These are phyloP conservation scores for Adansonia digitata DNA, from an alignment of 345 rosid genomes.

Conservation along the genomic window DNA sequence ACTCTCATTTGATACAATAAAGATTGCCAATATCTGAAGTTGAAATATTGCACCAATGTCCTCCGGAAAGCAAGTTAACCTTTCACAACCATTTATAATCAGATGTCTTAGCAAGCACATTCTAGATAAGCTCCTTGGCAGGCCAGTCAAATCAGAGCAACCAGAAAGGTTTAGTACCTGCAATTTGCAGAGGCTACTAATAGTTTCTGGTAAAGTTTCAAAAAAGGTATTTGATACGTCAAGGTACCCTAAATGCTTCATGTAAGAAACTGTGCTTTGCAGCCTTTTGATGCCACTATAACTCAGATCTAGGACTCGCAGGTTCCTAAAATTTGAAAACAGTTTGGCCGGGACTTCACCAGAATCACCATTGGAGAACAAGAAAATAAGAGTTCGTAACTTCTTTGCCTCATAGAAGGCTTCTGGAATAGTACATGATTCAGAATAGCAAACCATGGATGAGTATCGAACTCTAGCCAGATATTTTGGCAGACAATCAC, in stretches of 20 bases:
- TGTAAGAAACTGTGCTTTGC: background rate
- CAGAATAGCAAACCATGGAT: background rate
- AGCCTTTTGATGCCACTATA: background rate
- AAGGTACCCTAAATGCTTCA: conserved; percentile 14
- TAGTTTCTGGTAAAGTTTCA: conserved; percentile 9
- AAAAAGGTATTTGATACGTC: conserved; percentile 14
- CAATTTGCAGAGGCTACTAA: conserved; percentile 12
- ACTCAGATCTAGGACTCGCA: conserved; percentile 16
- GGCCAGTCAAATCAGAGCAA: conserved; percentile 11
- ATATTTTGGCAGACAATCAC: background rate
- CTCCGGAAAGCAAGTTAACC: conserved; percentile 6
- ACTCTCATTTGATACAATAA: conserved; percentile 12
- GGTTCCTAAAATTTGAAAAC: conserved; percentile 15
- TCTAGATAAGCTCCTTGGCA: conserved; percentile 6
- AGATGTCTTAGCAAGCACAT: conserved; percentile 13
- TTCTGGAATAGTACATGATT: conserved; percentile 2
- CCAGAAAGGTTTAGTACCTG: conserved; percentile 11
- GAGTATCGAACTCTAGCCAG: conserved; percentile 14
- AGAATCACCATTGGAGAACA: conserved; percentile 9
- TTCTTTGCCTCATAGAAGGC: conserved; percentile 21
- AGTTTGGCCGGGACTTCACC: conserved; percentile 12
- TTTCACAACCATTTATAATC: background rate
- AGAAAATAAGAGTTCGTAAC: conserved; percentile 19
- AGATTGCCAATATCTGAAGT: conserved; percentile 20
- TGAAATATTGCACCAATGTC: background rate